Conservation (phyloP, 345 rosid genomes). For the Citrus mangshanensis region DNA sequence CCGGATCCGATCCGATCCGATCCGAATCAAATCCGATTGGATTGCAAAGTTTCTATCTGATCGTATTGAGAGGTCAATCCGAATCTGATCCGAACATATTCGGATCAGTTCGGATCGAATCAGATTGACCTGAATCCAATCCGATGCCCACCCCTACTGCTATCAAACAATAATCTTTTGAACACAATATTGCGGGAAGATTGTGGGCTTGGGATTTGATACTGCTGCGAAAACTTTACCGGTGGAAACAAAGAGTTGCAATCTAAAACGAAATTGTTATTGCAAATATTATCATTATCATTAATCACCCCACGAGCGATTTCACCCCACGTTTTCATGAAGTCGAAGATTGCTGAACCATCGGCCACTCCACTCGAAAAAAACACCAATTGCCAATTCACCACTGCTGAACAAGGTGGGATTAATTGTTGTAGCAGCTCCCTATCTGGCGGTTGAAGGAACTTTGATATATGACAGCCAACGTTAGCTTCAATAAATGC, state of each 20-base stretch:
- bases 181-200: neutral
- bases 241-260: conserved; percentile 21
- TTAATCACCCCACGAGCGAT: neutral
- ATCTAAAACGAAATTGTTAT: neutral
- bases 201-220: neutral
- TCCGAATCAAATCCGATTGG: no score
- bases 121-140: no score
- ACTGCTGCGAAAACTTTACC: neutral
- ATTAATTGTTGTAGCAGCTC: neutral
- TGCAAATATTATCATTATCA: no score
- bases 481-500: no score
- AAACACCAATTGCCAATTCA: conserved; percentile 20
- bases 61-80: no score
- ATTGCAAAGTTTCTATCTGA: no score
- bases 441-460: conserved; percentile 10
- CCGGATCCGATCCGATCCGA: no score
- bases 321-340: conserved; percentile 20
- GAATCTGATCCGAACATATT: no score
- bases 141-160: no score
- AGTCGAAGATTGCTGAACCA: conserved; percentile 10
- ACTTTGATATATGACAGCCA: neutral
- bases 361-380: conserved; percentile 23
- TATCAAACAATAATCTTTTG: conserved; percentile 22
- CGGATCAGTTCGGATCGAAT: no score
- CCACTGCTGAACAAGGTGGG: conserved; percentile 23